Evolutionary conservation across 805 yeast genomes (phyloP).

Genomic region (Debaryomyces castellii): DNA sequence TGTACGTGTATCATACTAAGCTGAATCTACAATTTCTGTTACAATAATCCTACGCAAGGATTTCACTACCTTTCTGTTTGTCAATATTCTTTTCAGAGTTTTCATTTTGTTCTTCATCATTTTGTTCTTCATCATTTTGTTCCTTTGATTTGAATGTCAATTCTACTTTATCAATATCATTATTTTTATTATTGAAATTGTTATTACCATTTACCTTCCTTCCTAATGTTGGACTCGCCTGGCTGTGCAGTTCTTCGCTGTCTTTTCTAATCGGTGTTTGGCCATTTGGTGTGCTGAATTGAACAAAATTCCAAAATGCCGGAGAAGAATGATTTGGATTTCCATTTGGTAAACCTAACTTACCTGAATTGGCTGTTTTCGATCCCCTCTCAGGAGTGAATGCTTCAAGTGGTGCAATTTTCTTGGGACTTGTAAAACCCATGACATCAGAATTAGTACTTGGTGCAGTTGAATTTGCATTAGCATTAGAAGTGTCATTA

Average conservation of each 20-base stretch:
- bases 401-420: slow-evolving; percentile 41
- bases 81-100: not conserved
- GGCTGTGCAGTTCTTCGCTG: slow-evolving; percentile 38
- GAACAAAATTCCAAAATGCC: slow-evolving; percentile 91
- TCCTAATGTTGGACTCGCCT: slow-evolving; percentile 40
- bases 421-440: slow-evolving; percentile 43
- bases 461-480: slow-evolving; percentile 21
- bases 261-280: slow-evolving; percentile 42
- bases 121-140: not conserved
- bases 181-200: slow-evolving; percentile 9
- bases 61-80: not conserved
- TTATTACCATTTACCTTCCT: slow-evolving; percentile 19
- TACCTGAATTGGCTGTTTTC: slow-evolving; percentile 21
- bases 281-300: slow-evolving; percentile 54
- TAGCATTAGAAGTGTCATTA: slow-evolving; percentile 11
- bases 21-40: not conserved
- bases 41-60: not conserved
- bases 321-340: slow-evolving; percentile 68
- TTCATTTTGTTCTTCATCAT: no score
- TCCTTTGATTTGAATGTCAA: slow-evolving; percentile 6
- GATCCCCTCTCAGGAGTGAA: slow-evolving; percentile 46
- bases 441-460: slow-evolving; percentile 32
- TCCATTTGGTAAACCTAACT: slow-evolving; percentile 23
- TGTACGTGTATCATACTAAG: not conserved
- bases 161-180: slow-evolving; percentile 11